Percentiles rank a stretch among this genome's conserved stretches.
phyloP scores from a whole-genome alignment of 2,329 filamentous ascomycete genomes.

The Calonectria pseudoturangicola region DNA sequence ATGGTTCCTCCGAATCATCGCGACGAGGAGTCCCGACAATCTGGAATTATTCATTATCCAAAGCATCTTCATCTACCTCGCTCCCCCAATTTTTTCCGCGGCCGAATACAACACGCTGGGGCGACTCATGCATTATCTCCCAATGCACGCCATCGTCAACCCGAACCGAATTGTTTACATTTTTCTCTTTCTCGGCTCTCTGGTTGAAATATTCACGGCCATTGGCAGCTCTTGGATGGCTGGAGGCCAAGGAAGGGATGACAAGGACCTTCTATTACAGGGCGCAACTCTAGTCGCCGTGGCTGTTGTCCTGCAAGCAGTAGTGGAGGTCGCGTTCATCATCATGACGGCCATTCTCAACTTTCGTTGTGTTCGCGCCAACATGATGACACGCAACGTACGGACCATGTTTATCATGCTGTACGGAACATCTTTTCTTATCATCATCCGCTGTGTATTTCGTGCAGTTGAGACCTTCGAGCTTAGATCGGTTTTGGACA shows the following conservation, averaged over 20 bases:
- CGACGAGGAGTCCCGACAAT: conserved; percentile 47
- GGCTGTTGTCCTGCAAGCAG: conserved; percentile 65
- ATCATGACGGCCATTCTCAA: conserved; percentile 48
- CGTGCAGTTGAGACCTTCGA: conserved; percentile 52
- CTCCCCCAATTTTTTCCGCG: conserved; percentile 51
- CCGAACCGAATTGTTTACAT: conserved; percentile 54
- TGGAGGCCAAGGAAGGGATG: conserved; percentile 59
- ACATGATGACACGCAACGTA: conserved; percentile 51
- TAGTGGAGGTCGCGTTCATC: conserved; percentile 51
- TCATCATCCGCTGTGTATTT: conserved; percentile 52
- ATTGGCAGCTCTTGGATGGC: conserved; percentile 53
- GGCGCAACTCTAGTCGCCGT: conserved; percentile 74
- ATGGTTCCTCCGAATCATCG: conserved; percentile 48
- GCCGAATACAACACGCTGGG: conserved; percentile 54
- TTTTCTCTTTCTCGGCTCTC: conserved; percentile 50
- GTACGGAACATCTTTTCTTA: conserved; percentile 52
- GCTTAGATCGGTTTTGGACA: conserved; percentile 40
- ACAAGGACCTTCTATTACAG: conserved; percentile 71
- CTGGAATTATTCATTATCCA: conserved; percentile 51
- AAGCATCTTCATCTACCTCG: conserved; percentile 52
- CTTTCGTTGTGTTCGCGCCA: conserved; percentile 43
- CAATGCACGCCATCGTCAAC: conserved; percentile 53
- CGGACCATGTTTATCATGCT: conserved; percentile 52
- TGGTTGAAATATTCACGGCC: conserved; percentile 50
- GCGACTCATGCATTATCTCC: conserved; percentile 53